phyloP scores from a whole-genome alignment of 2,329 filamentous ascomycete genomes.

The Zasmidium citrigriseum region DNA sequence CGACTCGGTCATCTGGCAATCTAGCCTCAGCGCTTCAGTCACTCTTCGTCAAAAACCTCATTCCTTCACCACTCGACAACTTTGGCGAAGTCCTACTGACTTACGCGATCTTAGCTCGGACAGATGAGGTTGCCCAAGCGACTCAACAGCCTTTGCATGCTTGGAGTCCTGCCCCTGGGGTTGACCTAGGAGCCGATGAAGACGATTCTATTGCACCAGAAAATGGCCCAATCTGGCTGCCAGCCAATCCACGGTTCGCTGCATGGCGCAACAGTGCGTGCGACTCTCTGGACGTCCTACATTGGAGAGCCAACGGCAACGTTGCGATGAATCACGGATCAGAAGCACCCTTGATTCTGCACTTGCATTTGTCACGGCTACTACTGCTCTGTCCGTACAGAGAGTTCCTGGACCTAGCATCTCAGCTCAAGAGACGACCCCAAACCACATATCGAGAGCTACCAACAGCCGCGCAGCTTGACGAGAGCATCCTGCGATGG shows the following conservation, averaged over 20 bases:
- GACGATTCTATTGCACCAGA: background rate
- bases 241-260: constrained; percentile 6
- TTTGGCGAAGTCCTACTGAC: constrained; percentile 1
- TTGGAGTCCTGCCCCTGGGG: constrained; percentile 7
- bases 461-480: constrained; percentile 9
- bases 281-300: constrained; percentile 15
- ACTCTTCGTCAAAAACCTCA: background rate
- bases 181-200: background rate
- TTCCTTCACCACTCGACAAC: background rate
- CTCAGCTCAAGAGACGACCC: constrained; percentile 3
- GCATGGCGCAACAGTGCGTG: constrained; percentile 20
- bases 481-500: constrained; percentile 13
- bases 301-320: constrained; percentile 17
- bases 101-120: constrained; percentile 4
- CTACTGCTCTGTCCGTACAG: constrained; percentile 15
- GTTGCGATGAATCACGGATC: constrained; percentile 10
- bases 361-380: constrained; percentile 16
- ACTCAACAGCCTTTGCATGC: constrained; percentile 3
- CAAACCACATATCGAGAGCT: background rate
- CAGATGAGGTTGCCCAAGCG: constrained; percentile 3
- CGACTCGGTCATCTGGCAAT: background rate
- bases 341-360: constrained; percentile 14
- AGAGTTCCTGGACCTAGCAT: constrained; percentile 8
- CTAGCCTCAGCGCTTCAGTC: background rate
- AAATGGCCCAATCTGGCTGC: constrained; percentile 9